A percentile compares a stretch with the other conserved stretches of the same genome.
phyloP scores from a whole-genome alignment of 345 rosid species.

The Salix viminalis region DNA sequence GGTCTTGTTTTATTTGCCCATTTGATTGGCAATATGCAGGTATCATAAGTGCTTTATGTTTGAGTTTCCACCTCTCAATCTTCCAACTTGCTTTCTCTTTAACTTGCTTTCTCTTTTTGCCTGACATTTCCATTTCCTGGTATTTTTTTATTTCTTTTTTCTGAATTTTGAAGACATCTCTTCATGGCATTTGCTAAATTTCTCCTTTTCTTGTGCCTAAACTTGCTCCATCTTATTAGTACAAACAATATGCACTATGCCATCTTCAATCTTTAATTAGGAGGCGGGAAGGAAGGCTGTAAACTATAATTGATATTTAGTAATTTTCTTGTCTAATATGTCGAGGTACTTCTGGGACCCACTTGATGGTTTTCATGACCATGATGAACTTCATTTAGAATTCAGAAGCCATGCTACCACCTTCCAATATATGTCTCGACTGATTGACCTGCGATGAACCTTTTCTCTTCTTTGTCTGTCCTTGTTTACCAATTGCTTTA shows the following conservation, averaged over 20 bases:
- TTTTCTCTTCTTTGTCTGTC: no score
- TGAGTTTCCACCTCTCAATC: not conserved
- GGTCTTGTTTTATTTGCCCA: conserved; percentile 90
- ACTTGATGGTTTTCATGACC: not conserved
- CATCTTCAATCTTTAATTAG: not conserved
- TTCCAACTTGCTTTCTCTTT: not conserved
- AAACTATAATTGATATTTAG: not conserved
- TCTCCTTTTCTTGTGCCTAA: conserved; percentile 2
- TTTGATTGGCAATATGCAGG: conserved; percentile 98
- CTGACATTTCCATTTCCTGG: not conserved
- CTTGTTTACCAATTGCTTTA: no score
- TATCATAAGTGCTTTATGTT: conserved; percentile 23
- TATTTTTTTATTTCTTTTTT: not conserved
- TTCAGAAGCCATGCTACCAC: not conserved
- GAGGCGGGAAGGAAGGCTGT: not conserved
- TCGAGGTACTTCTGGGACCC: not conserved
- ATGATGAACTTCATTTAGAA: not conserved
- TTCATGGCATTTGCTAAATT: not conserved
- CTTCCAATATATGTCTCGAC: not conserved
- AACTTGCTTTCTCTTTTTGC: not conserved
- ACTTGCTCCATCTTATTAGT: not conserved
- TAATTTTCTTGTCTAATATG: not conserved
- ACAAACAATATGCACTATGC: not conserved
- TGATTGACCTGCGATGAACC: not conserved
- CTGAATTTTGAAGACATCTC: not conserved